Evolutionary conservation across 2,329 filamentous ascomycete genomes (phyloP).

Genomic region (Tympanopsis confertula): DNA sequence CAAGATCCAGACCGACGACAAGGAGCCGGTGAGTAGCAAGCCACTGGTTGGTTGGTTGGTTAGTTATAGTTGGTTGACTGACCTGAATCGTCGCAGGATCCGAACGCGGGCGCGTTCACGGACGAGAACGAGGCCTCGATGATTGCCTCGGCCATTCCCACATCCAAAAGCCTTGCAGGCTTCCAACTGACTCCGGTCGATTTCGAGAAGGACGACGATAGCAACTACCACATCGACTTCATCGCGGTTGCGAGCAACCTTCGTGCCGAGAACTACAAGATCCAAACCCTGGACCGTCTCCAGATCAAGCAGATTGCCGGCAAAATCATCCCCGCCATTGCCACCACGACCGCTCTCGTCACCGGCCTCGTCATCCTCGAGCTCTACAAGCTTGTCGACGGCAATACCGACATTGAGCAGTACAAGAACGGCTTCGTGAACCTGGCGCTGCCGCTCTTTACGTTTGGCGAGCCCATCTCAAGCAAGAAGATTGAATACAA

Average conservation of each 20-base stretch:
- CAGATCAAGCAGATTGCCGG: conserved; percentile 99
- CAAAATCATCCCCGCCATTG: conserved; percentile 98
- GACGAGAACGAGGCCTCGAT: conserved; percentile 67
- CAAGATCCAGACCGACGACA: conserved; percentile 94
- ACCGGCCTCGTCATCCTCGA: conserved; percentile 88
- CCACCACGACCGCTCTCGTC: conserved; percentile 89
- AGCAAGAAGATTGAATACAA: conserved; percentile 87
- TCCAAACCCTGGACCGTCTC: conserved; percentile 80
- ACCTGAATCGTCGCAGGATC: too few species aligned
- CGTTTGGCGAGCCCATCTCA: conserved; percentile 91
- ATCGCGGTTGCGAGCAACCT: conserved; percentile 95
- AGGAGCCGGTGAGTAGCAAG: conserved; percentile 56
- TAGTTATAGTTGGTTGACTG: too few species aligned
- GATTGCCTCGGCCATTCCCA: conserved; percentile 62
- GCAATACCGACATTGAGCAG: conserved; percentile 91
- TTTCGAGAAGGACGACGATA: conserved; percentile 98
- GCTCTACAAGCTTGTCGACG: conserved; percentile 91
- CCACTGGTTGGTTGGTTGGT: too few species aligned
- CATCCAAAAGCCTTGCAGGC: conserved; percentile 68
- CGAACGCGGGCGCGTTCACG: conserved; percentile 61
- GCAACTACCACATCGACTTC: conserved; percentile 97
- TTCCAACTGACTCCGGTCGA: conserved; percentile 88
- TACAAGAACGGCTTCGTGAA: conserved; percentile 99
- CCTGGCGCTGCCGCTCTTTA: conserved; percentile 90
- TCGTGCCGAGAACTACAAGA: conserved; percentile 95